phyloP scores from a whole-genome alignment of 805 yeast genomes.

The Lachancea lanzarotensis region DNA sequence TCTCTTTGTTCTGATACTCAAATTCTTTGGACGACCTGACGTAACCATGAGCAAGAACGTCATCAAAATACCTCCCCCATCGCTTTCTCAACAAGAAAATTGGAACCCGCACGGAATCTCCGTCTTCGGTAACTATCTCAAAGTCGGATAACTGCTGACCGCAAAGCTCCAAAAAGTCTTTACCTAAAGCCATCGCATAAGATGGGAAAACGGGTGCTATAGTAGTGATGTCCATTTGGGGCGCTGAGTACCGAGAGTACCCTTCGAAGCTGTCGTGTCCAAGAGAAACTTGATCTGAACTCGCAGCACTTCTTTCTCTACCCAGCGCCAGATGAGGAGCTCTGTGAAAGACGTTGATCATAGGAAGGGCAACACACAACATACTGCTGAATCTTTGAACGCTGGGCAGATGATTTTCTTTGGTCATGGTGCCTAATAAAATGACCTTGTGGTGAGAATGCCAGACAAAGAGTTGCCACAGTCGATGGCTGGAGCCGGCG shows the following conservation, averaged over 20 bases:
- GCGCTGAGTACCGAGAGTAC: conserved; percentile 70
- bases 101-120: conserved; percentile 61
- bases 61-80: conserved; percentile 72
- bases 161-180: conserved; percentile 63
- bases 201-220: conserved; percentile 68
- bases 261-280: conserved; percentile 46
- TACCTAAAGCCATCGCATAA: conserved; percentile 69
- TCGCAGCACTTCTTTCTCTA: conserved; percentile 3
- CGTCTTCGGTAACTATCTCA: conserved; percentile 64
- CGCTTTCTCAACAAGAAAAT: conserved; percentile 55
- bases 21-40: conserved; percentile 41
- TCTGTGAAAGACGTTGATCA: conserved; percentile 38
- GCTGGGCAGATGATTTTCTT: conserved; percentile 26
- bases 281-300: background rate
- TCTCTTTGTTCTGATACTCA: conserved; percentile 5
- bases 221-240: conserved; percentile 58
- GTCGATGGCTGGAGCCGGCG: conserved; percentile 48
- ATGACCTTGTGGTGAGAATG: conserved; percentile 68
- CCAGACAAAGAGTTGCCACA: conserved; percentile 71
- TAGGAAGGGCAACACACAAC: conserved; percentile 48
- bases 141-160: conserved; percentile 62
- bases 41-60: conserved; percentile 55
- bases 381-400: conserved; percentile 41
- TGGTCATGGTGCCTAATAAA: conserved; percentile 43
- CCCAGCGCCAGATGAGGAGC: conserved; percentile 1